Evolutionary conservation across 1,284 basidiomycete species (phyloP), one percentile per base, ranked within the genome.

Genomic region (Microbotryum scabiosae): DNA sequence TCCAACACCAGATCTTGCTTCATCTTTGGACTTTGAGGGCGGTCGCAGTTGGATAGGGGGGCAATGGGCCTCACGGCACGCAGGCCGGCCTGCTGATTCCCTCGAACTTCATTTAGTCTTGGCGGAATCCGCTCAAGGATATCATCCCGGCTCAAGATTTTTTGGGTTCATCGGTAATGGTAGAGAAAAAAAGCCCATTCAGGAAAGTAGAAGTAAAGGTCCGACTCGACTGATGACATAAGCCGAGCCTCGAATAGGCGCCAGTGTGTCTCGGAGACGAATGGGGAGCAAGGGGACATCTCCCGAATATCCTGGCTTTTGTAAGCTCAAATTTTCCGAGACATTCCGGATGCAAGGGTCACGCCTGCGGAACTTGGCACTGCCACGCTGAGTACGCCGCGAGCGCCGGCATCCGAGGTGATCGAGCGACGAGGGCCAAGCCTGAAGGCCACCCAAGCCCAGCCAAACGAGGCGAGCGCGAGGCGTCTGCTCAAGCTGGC

Each of bases 1-100:
- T 52, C 51, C 25, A 52, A 32, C 26, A 52, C 51, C 25, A 52
- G 51, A 18, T 52, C 51, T 28, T 52, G 51, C n/a, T 25, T 32
- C 51, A 52, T 52, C 21, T n/a, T 52, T 30, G 2, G 51, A 10
- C 51, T 12, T n/a, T 5, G 8, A 12, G 47, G 18, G 51, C 23
- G 51, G n/a, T 18, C n/a, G 51, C 20, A 25, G 28, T 32, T 16
- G 10, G 51, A 52, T 4, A 41, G 36, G 16, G 16, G 51, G 26
- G 51, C 47, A 49, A 49, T 7, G 23, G 47, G 5, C 23, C 7
- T 30, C 30, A 8, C 6, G 14, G 12, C 23, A 16, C 21, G 47
- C 21, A 14, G 20, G 14, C 20, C 47, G 28, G 14, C 26, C 9
- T 30, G 10, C 26, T n/a, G n/a, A 49, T 49, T 49, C 23, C 18